Conservation (phyloP, 1,284 basidiomycete genomes). For the Ganoderma boninense region DNA sequence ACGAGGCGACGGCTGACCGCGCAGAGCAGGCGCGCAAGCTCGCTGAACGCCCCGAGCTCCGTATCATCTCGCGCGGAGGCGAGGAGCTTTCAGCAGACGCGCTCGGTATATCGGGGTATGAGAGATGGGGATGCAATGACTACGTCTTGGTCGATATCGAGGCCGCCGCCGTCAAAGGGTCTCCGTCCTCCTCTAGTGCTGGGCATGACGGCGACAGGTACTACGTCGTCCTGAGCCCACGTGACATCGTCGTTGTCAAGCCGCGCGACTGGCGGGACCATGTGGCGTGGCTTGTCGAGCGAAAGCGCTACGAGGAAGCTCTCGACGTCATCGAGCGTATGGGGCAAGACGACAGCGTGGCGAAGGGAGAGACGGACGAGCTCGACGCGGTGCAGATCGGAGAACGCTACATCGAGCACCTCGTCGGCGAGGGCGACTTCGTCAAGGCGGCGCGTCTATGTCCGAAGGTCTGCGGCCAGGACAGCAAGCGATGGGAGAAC, state of each 20-base stretch:
- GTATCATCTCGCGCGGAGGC: conserved; percentile 89
- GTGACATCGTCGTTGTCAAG: conserved; percentile 86
- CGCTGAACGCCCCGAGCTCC: conserved; percentile 90
- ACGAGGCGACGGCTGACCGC: conserved; percentile 79
- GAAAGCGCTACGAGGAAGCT: conserved; percentile 89
- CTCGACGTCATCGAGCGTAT: conserved; percentile 81
- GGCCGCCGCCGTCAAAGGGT: conserved; percentile 17
- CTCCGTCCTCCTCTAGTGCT: conserved; percentile 32
- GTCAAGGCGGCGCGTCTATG: conserved; percentile 86
- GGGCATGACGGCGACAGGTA: conserved; percentile 47
- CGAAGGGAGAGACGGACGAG: conserved; percentile 44
- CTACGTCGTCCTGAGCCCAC: conserved; percentile 88
- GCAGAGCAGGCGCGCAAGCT: conserved; percentile 80
- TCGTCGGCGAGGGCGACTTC: conserved; percentile 79
- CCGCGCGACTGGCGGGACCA: conserved; percentile 92
- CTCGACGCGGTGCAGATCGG: conserved; percentile 83
- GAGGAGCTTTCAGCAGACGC: conserved; percentile 93
- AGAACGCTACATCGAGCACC: conserved; percentile 82
- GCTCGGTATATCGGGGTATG: conserved; percentile 81
- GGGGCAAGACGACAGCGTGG: conserved; percentile 44
- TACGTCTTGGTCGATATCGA: conserved; percentile 73
- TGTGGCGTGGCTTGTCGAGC: conserved; percentile 92
- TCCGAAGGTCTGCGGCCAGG: conserved; percentile 85
- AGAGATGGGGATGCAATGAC: conserved; percentile 93
- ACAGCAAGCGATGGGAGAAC: conserved; percentile 90